Evolutionary conservation across 2,329 filamentous ascomycete species (phyloP).

Genomic region (Alternaria arbusti): DNA sequence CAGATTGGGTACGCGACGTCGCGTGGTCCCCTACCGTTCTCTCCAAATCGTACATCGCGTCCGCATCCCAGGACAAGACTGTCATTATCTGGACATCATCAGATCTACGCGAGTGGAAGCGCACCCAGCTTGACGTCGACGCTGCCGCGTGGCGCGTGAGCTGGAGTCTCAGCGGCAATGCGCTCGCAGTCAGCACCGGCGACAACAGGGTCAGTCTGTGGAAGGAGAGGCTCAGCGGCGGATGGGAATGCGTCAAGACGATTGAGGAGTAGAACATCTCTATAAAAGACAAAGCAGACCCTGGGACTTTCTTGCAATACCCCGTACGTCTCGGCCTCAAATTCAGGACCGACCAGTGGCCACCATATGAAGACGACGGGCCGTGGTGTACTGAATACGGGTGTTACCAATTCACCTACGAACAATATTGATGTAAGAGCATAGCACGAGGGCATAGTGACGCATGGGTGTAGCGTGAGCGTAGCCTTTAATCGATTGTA

Average conservation of each 20-base stretch:
- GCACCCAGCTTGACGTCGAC: conserved; percentile 86
- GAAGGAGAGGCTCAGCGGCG: conserved; percentile 97
- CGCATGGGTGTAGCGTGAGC: neutral
- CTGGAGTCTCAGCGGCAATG: conserved; percentile 97
- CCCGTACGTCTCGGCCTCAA: neutral
- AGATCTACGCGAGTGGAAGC: conserved; percentile 72
- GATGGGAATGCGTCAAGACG: conserved; percentile 97
- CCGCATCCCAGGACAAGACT: conserved; percentile 94
- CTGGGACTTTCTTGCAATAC: neutral
- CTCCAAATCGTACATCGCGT: conserved; percentile 95
- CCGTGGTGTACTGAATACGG: neutral
- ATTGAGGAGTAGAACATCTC: conserved; percentile 74
- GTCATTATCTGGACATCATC: conserved; percentile 89
- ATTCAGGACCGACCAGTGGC: neutral
- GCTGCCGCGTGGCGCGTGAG: conserved; percentile 93
- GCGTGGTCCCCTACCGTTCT: conserved; percentile 96
- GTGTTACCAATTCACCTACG: neutral
- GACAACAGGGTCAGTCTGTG: conserved; percentile 98
- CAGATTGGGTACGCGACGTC: conserved; percentile 97
- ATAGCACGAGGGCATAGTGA: neutral
- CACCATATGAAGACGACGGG: neutral
- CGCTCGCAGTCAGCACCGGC: conserved; percentile 88
- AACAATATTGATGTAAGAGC: neutral
- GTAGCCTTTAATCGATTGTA: neutral
- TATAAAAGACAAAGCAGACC: neutral